Conservation (phyloP, 2,329 filamentous ascomycete species). For the Blumeria hordei region DNA sequence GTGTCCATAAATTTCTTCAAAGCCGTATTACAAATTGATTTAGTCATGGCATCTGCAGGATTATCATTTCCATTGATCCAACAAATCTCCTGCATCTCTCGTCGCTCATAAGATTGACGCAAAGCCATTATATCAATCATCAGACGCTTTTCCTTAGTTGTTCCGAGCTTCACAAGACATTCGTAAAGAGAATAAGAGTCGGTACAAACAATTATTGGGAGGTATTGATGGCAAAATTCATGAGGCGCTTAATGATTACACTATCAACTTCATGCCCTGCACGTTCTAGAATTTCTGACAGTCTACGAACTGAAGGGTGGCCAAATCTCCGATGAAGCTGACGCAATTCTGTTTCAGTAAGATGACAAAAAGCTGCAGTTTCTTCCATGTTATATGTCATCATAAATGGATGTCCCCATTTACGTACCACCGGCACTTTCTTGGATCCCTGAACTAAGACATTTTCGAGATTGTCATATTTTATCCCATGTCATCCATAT, state of each 20-base stretch:
- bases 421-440: conserved; percentile 1
- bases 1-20: too few relatives aligned
- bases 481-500: conserved; percentile 2
- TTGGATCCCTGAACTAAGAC: conserved; percentile 1
- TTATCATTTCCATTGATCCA: too few relatives aligned
- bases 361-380: not conserved
- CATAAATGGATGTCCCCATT: not conserved
- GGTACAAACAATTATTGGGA: too few relatives aligned
- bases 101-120: too few relatives aligned
- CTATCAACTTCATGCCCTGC: not conserved
- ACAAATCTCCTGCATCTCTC: too few relatives aligned
- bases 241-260: not conserved
- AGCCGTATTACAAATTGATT: too few relatives aligned
- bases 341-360: not conserved
- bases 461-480: conserved; percentile 1
- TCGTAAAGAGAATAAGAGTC: too few relatives aligned
- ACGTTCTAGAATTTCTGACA: not conserved
- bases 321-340: not conserved
- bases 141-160: too few relatives aligned
- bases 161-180: too few relatives aligned
- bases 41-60: too few relatives aligned
- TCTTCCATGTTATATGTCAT: too few relatives aligned
- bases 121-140: too few relatives aligned
- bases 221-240: not conserved
- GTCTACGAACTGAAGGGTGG: not conserved